phyloP scores from a whole-genome alignment of 768 basidiomycete species.

The Paxillus ammoniavirescens region DNA sequence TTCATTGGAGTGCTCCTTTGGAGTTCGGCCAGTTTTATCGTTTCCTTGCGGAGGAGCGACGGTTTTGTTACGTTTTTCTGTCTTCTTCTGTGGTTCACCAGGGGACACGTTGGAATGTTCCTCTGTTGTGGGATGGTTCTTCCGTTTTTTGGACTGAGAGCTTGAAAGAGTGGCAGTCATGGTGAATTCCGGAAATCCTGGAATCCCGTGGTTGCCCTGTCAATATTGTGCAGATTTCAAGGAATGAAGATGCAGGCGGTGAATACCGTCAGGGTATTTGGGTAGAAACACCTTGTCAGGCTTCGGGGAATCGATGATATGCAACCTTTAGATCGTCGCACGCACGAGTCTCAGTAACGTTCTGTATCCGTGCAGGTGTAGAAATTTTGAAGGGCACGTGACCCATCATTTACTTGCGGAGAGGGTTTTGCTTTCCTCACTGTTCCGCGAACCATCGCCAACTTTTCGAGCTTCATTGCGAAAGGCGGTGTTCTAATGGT shows the following conservation, averaged over 20 bases:
- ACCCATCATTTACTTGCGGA: neutral
- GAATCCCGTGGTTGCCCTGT: neutral
- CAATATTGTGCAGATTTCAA: too few species aligned
- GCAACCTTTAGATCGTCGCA: too few species aligned
- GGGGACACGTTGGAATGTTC: conserved; percentile 14
- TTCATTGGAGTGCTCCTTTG: neutral
- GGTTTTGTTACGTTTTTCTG: conserved; percentile 30
- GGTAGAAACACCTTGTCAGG: neutral
- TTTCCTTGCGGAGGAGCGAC: neutral
- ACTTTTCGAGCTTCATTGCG: conserved; percentile 2
- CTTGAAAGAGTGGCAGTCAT: conserved; percentile 11
- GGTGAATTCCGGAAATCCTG: neutral
- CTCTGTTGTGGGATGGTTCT: conserved; percentile 33
- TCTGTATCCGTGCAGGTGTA: too few species aligned
- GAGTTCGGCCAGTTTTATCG: neutral
- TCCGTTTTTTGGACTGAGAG: conserved; percentile 49
- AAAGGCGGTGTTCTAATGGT: conserved; percentile 16
- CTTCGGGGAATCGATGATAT: neutral
- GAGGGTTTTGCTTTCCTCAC: neutral
- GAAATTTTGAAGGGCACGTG: conserved; percentile 25
- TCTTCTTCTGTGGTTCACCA: conserved; percentile 35
- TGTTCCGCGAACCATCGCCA: neutral
- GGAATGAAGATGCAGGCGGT: too few species aligned
- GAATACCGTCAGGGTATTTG: neutral
- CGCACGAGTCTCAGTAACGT: too few species aligned